A percentile compares a stretch with the other conserved stretches of the same genome.
phyloP scores from a whole-genome alignment of 495 filamentous ascomycete species.

The Lepraria neglecta region DNA sequence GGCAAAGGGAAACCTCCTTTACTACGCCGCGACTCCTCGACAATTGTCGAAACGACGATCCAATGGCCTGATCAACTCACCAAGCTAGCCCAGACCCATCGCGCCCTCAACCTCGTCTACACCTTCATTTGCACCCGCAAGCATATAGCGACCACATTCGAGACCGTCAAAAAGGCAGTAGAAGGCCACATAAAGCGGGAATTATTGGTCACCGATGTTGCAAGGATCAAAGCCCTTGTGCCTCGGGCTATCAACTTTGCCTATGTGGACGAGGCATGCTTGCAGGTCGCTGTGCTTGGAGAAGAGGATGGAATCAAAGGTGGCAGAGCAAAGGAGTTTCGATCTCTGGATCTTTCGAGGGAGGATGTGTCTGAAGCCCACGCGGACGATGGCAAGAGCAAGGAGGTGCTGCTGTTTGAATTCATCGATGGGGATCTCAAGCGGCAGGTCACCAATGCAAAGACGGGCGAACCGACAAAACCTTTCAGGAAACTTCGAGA shows the following conservation, averaged over 20 bases:
- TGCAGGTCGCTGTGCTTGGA: slow-evolving; percentile 72
- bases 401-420: slow-evolving; percentile 79
- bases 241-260: slow-evolving; percentile 72
- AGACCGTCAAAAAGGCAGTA: slow-evolving; percentile 76
- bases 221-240: slow-evolving; percentile 69
- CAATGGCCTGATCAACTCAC: slow-evolving; percentile 74
- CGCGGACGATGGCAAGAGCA: slow-evolving; percentile 36
- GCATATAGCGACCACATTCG: slow-evolving; percentile 83
- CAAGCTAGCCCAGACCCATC: slow-evolving; percentile 66
- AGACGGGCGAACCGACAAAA: slow-evolving; percentile 64
- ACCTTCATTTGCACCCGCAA: slow-evolving; percentile 93
- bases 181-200: slow-evolving; percentile 71
- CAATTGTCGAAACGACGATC: slow-evolving; percentile 39
- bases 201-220: slow-evolving; percentile 69
- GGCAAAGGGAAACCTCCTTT: slow-evolving; percentile 31
- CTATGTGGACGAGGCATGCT: slow-evolving; percentile 75
- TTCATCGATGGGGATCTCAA: slow-evolving; percentile 90
- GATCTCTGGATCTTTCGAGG: slow-evolving; percentile 19
- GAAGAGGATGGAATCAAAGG: slow-evolving; percentile 50
- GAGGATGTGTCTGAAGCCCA: slow-evolving; percentile 35
- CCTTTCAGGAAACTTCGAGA: slow-evolving; percentile 57
- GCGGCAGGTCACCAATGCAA: slow-evolving; percentile 61
- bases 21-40: slow-evolving; percentile 38
- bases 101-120: slow-evolving; percentile 84
- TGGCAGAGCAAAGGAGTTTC: slow-evolving; percentile 37